phyloP scores from a whole-genome alignment of 2,329 filamentous ascomycete genomes.

The Gnomoniopsis sp. region DNA sequence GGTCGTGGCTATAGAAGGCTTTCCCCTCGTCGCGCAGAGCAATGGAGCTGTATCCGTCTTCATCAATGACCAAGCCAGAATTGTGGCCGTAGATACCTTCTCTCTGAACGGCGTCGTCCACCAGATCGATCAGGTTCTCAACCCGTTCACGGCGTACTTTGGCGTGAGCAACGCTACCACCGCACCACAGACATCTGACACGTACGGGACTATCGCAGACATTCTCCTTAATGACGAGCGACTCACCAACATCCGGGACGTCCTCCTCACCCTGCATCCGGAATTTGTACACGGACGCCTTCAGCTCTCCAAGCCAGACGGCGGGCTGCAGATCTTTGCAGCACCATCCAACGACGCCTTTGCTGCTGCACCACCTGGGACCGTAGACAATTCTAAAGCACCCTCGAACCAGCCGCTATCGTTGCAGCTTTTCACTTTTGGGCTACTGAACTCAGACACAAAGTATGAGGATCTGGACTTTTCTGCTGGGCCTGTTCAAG shows the following conservation, averaged over 20 bases:
- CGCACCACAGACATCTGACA: not conserved
- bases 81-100: slow-evolving; percentile 1
- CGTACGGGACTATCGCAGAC: not conserved
- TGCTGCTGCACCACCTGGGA: not conserved
- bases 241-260: not conserved
- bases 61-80: slow-evolving; percentile 4
- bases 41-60: not conserved
- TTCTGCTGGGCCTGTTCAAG: not conserved
- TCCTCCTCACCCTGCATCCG: not conserved
- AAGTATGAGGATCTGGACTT: slow-evolving; percentile 1
- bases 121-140: slow-evolving; percentile 11
- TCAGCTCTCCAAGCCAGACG: not conserved
- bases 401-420: slow-evolving; percentile 9
- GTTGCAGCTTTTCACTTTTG: slow-evolving; percentile 2
- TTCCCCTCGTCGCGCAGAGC: not conserved
- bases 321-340: not conserved
- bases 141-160: slow-evolving; percentile 8
- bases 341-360: slow-evolving; percentile 7
- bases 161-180: slow-evolving; percentile 8
- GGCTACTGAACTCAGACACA: not conserved
- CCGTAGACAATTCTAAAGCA: not conserved
- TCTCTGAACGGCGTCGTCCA: slow-evolving; percentile 8
- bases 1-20: slow-evolving; percentile 7
- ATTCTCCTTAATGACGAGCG: slow-evolving; percentile 1
- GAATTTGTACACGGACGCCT: not conserved